Base-by-base conservation (phyloP, 371 early-diverging fungal genomes). In the Saksenaea oblongispora region DNA sequence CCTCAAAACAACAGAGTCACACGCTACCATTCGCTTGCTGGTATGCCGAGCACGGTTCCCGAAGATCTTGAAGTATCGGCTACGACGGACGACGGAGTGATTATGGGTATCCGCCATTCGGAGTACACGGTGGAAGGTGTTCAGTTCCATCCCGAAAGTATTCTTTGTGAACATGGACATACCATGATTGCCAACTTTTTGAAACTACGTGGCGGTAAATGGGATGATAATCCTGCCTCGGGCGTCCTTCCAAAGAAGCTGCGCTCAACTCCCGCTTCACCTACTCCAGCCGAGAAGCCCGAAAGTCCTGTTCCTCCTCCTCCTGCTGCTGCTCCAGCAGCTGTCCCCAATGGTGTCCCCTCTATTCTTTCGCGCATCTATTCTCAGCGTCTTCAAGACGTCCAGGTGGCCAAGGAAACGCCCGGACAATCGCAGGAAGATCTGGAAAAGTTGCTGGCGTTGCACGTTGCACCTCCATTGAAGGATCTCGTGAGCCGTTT, bases 111-210 rank as follows among this genome's bases (percentile, higher is more conserved):
- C 17, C 88, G 98, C 35, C 98, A 98, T 84, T 87, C 83, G 70
- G 82, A 84, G 31, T 94, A 76, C 63, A 89, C 93, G 10, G 86
- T 98, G 41, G 97, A 97, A 79, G 97, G 98, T 61, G 94, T 98
- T 5, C 98, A 98, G 72, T 98, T 89, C 82, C 98, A 98, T 70
- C 98, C 98, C 0, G 98, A 98, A 79, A 91, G 92, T 76, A 94
- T 98, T 56, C 84, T 96, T 44, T 91, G 93, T 65, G 95, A 96
- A 69, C 79, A 94, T 67, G 98, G 98, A 14, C 86, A 87, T 66
- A 79, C 73, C 9, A 88, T 97, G 85, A 83, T 97, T 67, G 78
- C 70, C 59, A 97, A 96, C 83, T 98, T 98, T 71, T 82, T 98
- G 74, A 73, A 65, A 31, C 87, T 95, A 75, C 70, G 84, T 41